Percentiles rank a stretch among this genome's conserved stretches.
phyloP scores from a whole-genome alignment of 1,284 basidiomycete genomes.

The Clitocybe nebularis region DNA sequence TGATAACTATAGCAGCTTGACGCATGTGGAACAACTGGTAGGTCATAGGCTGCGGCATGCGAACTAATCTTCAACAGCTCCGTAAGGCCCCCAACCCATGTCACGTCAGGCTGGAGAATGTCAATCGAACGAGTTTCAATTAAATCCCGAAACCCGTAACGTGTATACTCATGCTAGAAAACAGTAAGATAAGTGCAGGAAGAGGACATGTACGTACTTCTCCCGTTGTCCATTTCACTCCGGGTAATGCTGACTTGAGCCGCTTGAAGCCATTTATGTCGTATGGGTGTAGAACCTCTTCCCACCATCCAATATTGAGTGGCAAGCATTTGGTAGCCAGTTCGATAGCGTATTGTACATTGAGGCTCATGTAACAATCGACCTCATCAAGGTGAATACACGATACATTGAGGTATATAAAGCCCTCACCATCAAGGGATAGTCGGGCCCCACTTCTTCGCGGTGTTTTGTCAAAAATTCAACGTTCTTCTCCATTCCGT shows the following conservation, averaged over 20 bases:
- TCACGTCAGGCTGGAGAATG: constrained; percentile 48
- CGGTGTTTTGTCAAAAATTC: constrained; percentile 41
- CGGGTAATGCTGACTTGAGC: constrained; percentile 40
- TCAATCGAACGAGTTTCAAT: constrained; percentile 44
- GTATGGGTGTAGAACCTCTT: constrained; percentile 44
- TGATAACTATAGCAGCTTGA: constrained; percentile 38
- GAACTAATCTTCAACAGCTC: constrained; percentile 48
- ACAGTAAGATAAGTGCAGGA: not conserved
- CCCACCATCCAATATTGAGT: constrained; percentile 49
- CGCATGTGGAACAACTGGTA: constrained; percentile 50
- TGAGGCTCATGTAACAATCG: constrained; percentile 40
- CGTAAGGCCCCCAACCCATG: constrained; percentile 44
- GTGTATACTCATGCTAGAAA: constrained; percentile 41
- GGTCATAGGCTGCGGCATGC: constrained; percentile 39
- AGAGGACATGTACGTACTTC: constrained; percentile 25
- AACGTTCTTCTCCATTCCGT: constrained; percentile 44
- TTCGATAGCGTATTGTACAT: constrained; percentile 43
- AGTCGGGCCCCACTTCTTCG: constrained; percentile 36
- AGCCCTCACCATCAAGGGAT: constrained; percentile 41
- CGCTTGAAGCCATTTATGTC: constrained; percentile 40
- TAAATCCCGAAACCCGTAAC: constrained; percentile 49
- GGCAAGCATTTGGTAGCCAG: constrained; percentile 38
- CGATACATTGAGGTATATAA: not conserved
- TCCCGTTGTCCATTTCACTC: constrained; percentile 49
- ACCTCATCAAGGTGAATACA: constrained; percentile 3